Evolutionary conservation across 2,329 filamentous ascomycete species (phyloP).

Genomic region (Cladosporium sp.): DNA sequence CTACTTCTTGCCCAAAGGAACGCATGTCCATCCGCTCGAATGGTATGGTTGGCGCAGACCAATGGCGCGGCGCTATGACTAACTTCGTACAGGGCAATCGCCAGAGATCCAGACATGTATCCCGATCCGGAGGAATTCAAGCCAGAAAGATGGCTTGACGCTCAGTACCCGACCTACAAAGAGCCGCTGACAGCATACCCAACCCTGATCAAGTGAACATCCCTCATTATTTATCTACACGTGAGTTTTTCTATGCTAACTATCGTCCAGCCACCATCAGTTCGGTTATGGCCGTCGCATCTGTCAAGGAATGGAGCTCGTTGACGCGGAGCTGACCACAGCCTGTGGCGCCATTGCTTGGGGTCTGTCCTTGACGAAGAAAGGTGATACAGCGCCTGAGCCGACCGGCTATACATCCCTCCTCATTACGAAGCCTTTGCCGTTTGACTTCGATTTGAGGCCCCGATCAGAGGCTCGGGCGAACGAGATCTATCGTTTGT

Average conservation of each 20-base stretch:
- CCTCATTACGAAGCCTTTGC: neutral
- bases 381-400: neutral
- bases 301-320: conserved; percentile 8
- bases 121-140: conserved; percentile 13
- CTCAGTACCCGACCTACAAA: conserved; percentile 13
- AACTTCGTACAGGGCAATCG: conserved; percentile 11
- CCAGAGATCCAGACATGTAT: conserved; percentile 9
- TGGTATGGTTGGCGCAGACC: conserved; percentile 3
- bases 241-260: too few species aligned
- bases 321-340: conserved; percentile 2
- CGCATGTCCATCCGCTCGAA: neutral
- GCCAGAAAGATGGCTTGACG: conserved; percentile 10
- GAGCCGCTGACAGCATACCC: conserved; percentile 14
- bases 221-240: too few species aligned
- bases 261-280: neutral
- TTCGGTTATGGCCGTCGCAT: conserved; percentile 14
- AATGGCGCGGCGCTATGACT: too few species aligned
- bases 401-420: neutral
- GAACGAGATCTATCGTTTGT: neutral
- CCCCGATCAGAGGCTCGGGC: neutral
- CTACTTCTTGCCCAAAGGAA: conserved; percentile 27
- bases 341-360: conserved; percentile 39
- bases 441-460: neutral
- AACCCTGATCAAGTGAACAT: neutral
- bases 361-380: conserved; percentile 18